These are phyloP conservation scores for Pythium dissotocum DNA, from an alignment of 352 stramenopile species.

Conservation along the genomic window DNA sequence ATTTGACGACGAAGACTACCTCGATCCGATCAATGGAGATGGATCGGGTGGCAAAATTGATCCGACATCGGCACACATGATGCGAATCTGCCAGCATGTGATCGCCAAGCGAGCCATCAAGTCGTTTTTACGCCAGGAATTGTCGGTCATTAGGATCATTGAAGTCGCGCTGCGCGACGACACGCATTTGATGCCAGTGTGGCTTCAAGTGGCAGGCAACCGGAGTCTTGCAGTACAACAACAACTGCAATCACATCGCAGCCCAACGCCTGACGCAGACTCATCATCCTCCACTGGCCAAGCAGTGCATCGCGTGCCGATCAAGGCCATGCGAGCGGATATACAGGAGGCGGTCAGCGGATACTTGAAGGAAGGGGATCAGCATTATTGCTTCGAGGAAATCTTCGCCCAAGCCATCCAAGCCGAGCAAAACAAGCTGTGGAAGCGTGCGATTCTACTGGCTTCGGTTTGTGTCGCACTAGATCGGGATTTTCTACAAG, in stretches of 20 bases:
- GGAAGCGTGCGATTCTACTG: slow-evolving; percentile 72
- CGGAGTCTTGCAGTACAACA: slow-evolving; percentile 4
- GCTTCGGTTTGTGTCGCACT: slow-evolving; percentile 70
- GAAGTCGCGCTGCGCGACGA: slow-evolving; percentile 54
- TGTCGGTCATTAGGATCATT: slow-evolving; percentile 61
- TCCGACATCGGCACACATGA: slow-evolving; percentile 53
- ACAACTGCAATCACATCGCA: neutral
- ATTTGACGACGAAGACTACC: slow-evolving; percentile 26
- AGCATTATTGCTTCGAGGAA: slow-evolving; percentile 63
- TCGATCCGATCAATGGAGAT: slow-evolving; percentile 1
- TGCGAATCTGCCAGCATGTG: slow-evolving; percentile 73
- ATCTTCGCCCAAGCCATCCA: slow-evolving; percentile 55
- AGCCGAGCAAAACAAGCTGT: slow-evolving; percentile 56
- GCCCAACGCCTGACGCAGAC: neutral
- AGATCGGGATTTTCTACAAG: slow-evolving; percentile 61
- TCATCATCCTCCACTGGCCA: neutral
- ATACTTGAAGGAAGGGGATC: slow-evolving; percentile 59
- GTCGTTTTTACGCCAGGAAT: slow-evolving; percentile 55
- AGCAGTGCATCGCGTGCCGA: slow-evolving; percentile 27
- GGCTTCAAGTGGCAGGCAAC: slow-evolving; percentile 8
- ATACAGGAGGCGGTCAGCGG: slow-evolving; percentile 43
- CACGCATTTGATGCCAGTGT: slow-evolving; percentile 34
- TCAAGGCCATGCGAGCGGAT: slow-evolving; percentile 49
- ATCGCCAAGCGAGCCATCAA: slow-evolving; percentile 75
- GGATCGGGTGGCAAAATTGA: slow-evolving; percentile 38